A percentile compares a stretch with the other conserved stretches of the same genome.
These are phyloP conservation scores for Capillidium heterosporum DNA, from an alignment of 371 early-diverging fungal genomes.

Conservation along the genomic window DNA sequence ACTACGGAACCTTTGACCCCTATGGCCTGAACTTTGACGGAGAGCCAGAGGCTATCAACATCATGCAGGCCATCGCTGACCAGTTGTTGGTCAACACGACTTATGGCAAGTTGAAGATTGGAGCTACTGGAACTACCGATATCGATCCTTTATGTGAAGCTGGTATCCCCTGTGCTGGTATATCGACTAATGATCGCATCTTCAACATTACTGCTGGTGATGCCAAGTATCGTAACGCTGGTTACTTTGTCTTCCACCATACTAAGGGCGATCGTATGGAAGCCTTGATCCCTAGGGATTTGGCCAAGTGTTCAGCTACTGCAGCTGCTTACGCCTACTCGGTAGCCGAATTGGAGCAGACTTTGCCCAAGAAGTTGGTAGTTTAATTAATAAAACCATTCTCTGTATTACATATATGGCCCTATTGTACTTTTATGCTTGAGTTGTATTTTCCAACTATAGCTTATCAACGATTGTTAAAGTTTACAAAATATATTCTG, in stretches of 20 bases:
- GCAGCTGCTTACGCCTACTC: not conserved
- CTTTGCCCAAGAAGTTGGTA: not conserved
- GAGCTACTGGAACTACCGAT: not conserved
- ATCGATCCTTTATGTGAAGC: not conserved
- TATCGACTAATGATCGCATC: not conserved
- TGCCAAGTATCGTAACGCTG: not conserved
- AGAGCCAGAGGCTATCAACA: not conserved
- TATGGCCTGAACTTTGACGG: slow-evolving; percentile 20
- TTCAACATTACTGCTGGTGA: not conserved
- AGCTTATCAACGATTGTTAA: too few relatives aligned
- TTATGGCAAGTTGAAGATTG: not conserved
- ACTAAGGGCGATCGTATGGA: slow-evolving; percentile 2
- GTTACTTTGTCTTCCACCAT: not conserved
- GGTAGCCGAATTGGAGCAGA: slow-evolving; percentile 1
- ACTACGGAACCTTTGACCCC: slow-evolving; percentile 31
- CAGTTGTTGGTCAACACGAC: not conserved
- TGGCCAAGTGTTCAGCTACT: not conserved
- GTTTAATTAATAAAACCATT: too few relatives aligned
- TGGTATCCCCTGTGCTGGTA: not conserved
- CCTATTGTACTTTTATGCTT: too few relatives aligned
- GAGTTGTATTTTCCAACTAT: too few relatives aligned
- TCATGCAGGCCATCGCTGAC: not conserved
- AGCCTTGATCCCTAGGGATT: not conserved
- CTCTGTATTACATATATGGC: too few relatives aligned
- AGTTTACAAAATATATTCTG: too few relatives aligned